Evolutionary conservation across 306 rosid species (phyloP).

Genomic region (Arachis hypogaea): DNA sequence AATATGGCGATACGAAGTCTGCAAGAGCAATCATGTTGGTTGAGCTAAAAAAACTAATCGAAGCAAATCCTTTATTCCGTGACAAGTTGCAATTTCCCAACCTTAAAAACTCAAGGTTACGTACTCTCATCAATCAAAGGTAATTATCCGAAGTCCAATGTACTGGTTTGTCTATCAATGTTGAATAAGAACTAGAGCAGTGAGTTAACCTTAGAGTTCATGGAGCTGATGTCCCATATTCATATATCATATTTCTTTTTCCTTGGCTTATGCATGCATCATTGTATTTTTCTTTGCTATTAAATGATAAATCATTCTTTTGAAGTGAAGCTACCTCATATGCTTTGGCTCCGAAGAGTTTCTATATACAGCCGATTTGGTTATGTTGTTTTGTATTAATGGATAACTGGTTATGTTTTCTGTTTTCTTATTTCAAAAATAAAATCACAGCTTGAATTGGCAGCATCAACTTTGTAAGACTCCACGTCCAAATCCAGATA

Average conservation of each 20-base stretch:
- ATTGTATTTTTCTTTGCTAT: slow-evolving; percentile 1
- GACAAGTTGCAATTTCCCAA: slow-evolving; percentile 96
- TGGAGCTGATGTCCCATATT: background rate
- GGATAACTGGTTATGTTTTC: slow-evolving; percentile 24
- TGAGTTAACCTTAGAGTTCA: background rate
- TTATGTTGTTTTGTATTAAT: background rate
- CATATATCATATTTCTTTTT: slow-evolving; percentile 4
- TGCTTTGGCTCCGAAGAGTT: slow-evolving; percentile 4
- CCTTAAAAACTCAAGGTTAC: slow-evolving; percentile 89
- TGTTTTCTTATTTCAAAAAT: background rate
- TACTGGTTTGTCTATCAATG: slow-evolving; percentile 3
- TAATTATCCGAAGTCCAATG: slow-evolving; percentile 33
- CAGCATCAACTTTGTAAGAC: slow-evolving; percentile 98
- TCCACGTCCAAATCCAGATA: slow-evolving; percentile 98
- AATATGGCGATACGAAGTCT: slow-evolving; percentile 96
- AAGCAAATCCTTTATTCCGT: slow-evolving; percentile 94
- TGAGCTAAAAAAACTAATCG: slow-evolving; percentile 96
- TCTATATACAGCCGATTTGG: background rate
- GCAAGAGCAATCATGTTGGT: slow-evolving; percentile 97
- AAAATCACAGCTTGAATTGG: slow-evolving; percentile 88
- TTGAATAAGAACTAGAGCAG: slow-evolving; percentile 9
- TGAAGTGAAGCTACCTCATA: slow-evolving; percentile 4
- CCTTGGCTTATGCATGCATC: slow-evolving; percentile 1
- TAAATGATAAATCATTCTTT: slow-evolving; percentile 22
- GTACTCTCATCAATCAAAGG: slow-evolving; percentile 99